Conservation (phyloP, 2,329 filamentous ascomycete species). For the Blastomyces parvus region DNA sequence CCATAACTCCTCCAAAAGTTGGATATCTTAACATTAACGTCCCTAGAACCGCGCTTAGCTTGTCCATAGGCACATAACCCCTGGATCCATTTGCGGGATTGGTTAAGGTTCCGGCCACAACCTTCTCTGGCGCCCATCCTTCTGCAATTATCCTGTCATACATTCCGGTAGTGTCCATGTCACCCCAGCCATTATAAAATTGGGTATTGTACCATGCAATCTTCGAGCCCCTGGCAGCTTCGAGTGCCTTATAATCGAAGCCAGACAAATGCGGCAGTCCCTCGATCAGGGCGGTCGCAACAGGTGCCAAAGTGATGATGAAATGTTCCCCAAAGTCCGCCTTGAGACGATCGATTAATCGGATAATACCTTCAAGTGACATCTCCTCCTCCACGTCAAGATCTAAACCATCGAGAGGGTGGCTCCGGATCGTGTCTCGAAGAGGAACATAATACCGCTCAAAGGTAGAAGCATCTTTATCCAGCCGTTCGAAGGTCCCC, state of each 20-base stretch:
- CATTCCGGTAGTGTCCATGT: constrained; percentile 43
- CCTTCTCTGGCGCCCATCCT: constrained; percentile 62
- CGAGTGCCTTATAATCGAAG: constrained; percentile 69
- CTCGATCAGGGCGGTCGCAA: constrained; percentile 61
- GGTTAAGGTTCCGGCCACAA: constrained; percentile 75
- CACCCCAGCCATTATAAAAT: constrained; percentile 88
- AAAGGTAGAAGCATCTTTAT: constrained; percentile 52
- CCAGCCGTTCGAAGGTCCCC: constrained; percentile 58
- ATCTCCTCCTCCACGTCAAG: constrained; percentile 73
- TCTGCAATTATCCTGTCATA: constrained; percentile 36
- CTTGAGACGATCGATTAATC: constrained; percentile 58
- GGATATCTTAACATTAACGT: constrained; percentile 52
- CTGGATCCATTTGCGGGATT: constrained; percentile 60
- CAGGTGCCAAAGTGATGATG: constrained; percentile 71
- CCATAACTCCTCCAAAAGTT: constrained; percentile 77
- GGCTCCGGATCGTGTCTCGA: constrained; percentile 51
- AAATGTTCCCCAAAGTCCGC: constrained; percentile 46
- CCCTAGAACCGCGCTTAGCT: constrained; percentile 49
- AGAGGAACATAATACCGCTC: constrained; percentile 65
- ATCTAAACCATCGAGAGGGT: constrained; percentile 60
- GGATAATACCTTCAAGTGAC: constrained; percentile 55
- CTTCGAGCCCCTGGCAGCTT: constrained; percentile 53
- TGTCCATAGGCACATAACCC: constrained; percentile 53
- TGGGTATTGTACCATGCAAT: constrained; percentile 85
- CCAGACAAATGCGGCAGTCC: constrained; percentile 59